A percentile compares a stretch with the other conserved stretches of the same genome.
Evolutionary conservation across 2,329 filamentous ascomycete species (phyloP).

Genomic region (Laburnicola sp.): DNA sequence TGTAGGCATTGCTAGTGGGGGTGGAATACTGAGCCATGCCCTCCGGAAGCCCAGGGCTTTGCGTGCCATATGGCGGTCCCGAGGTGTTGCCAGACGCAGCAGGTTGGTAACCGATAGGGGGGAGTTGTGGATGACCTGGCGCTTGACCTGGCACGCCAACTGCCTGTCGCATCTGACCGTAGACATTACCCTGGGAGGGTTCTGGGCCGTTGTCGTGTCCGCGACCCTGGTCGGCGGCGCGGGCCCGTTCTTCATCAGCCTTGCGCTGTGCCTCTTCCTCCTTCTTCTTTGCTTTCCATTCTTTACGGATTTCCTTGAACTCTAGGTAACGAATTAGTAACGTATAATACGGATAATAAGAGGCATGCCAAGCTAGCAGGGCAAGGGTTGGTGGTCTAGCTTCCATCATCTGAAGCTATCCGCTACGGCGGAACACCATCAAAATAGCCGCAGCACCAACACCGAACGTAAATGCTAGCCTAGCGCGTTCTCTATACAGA

Average conservation of each 20-base stretch:
- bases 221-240: conserved; percentile 59
- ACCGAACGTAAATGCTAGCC: conserved; percentile 39
- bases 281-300: conserved; percentile 99
- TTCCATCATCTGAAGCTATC: conserved; percentile 50
- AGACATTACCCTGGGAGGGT: conserved; percentile 50
- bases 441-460: conserved; percentile 54
- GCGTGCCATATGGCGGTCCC: conserved; percentile 52
- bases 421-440: conserved; percentile 56
- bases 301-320: conserved; percentile 98
- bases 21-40: conserved; percentile 55
- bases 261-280: conserved; percentile 91
- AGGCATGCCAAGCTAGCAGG: conserved; percentile 39
- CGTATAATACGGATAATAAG: conserved; percentile 28
- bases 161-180: conserved; percentile 51
- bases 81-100: conserved; percentile 48
- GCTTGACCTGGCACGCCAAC: conserved; percentile 51
- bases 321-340: conserved; percentile 63
- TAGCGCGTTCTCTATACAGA: conserved; percentile 39
- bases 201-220: conserved; percentile 59
- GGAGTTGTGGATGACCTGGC: conserved; percentile 52
- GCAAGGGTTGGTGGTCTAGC: conserved; percentile 49
- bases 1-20: conserved; percentile 48
- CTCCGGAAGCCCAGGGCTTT: conserved; percentile 52
- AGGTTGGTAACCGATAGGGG: conserved; percentile 56
- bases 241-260: conserved; percentile 81